Evolutionary conservation across 805 yeast species (phyloP).

Genomic region (Candida piceae): DNA sequence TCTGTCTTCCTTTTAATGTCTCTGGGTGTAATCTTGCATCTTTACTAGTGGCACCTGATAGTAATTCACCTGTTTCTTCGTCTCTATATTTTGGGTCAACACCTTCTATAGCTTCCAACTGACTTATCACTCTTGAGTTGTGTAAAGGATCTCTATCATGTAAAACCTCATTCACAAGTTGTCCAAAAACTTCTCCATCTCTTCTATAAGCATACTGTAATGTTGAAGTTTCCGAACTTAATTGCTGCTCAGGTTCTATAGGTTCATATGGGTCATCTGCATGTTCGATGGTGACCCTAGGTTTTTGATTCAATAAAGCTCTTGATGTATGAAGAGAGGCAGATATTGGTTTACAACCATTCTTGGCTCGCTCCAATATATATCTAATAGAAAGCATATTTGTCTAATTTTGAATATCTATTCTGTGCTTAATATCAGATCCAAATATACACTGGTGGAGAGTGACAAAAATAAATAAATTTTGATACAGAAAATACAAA

Average conservation of each 20-base stretch:
- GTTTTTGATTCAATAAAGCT: neutral
- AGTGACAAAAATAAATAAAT: too few species aligned
- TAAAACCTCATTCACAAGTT: constrained; percentile 33
- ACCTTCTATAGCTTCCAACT: constrained; percentile 31
- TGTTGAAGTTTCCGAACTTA: constrained; percentile 20
- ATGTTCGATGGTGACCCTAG: constrained; percentile 20
- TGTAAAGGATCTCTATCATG: constrained; percentile 30
- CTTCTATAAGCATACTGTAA: constrained; percentile 32
- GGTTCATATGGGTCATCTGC: constrained; percentile 14
- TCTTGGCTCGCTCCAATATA: neutral
- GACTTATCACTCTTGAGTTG: constrained; percentile 32
- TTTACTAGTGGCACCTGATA: constrained; percentile 37
- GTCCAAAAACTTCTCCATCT: constrained; percentile 39
- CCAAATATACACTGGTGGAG: too few species aligned
- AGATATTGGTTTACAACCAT: neutral
- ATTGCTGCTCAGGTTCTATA: constrained; percentile 13
- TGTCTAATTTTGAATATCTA: too few species aligned
- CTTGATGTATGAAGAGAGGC: neutral
- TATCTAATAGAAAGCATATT: neutral
- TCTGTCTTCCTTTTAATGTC: constrained; percentile 54
- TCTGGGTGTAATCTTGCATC: constrained; percentile 54
- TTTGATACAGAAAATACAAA: too few species aligned
- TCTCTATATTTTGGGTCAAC: constrained; percentile 30
- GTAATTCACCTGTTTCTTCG: constrained; percentile 26
- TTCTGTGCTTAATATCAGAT: too few species aligned